Evolutionary conservation across 371 early-diverging fungal species (phyloP), one percentile per base, ranked within the genome.

Genomic region (Rhizopus delemar): DNA sequence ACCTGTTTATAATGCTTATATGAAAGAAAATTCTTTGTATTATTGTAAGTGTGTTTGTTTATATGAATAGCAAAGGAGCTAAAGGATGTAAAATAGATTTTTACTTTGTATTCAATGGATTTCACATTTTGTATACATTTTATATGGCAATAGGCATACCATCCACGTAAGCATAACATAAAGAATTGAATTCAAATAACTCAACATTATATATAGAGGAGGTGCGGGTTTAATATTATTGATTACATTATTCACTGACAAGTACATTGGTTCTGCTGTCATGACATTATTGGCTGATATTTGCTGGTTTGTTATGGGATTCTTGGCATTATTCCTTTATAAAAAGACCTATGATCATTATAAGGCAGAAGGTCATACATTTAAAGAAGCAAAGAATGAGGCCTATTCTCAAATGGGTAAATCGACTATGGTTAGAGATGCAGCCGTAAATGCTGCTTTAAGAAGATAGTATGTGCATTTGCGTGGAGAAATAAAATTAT

Each of bases 111-210:
- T 94, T 94, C 70, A 88, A 89, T 68, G 93, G 93, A 33, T 86
- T 92, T 67, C 93, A 94, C 68, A 82, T 92, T 52, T 73, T 89
- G 53, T 93, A 88, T 61, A 79, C 87, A 4, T 81, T 84, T 51
- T 93, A 94, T 78, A 93, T 91, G 93, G 84, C 88, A 3, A 78
- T 92, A 46, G 95, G 95, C 46, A 88, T 94, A 60, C 91, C 92
- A 3, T 75, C 74, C 48, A 83, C 87, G 81, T 82, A 82, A 73
- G 83, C 22, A 38, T 13, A 70, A 12, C 29, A n/a, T 4, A 3
- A 11, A 49, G 13, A 57, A 33, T 46, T 9, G 2, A 35, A 53
- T 41, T 22, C 22, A 7, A 11, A 46, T n/a, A 22, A 7, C 16
- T 39, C 38, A 11, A 31, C 48, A 41, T 31, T 36, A 5, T 32